Evolutionary conservation across 352 stramenopile species (phyloP).

Genomic region (Phytopythium cucurbitacearum): DNA sequence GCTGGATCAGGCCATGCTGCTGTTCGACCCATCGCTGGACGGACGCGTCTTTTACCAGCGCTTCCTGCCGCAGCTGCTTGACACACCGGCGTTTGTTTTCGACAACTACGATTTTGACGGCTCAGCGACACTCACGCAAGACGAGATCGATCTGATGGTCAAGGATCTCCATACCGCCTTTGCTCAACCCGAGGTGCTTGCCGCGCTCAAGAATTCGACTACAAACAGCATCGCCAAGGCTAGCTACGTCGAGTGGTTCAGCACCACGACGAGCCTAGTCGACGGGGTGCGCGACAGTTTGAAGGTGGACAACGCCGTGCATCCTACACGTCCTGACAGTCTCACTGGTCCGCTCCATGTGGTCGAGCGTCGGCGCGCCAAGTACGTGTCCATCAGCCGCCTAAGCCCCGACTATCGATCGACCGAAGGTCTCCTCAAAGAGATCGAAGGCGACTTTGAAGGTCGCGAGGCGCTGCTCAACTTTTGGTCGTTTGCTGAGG

Average conservation of each 20-base stretch:
- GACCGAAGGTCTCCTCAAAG: conserved; percentile 59
- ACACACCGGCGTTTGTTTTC: conserved; percentile 63
- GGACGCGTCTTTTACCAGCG: conserved; percentile 76
- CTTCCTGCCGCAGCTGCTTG: conserved; percentile 32
- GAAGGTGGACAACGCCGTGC: conserved; percentile 92
- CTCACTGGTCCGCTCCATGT: conserved; percentile 86
- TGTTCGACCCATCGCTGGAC: conserved; percentile 80
- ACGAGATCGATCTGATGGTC: conserved; percentile 64
- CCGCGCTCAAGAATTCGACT: conserved; percentile 28
- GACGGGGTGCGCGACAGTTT: conserved; percentile 44
- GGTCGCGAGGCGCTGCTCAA: conserved; percentile 63
- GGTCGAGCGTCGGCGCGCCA: conserved; percentile 88
- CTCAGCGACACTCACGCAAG: conserved; percentile 43
- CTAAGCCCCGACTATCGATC: conserved; percentile 90
- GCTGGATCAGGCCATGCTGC: conserved; percentile 56
- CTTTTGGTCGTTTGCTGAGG: conserved; percentile 65
- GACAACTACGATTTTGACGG: conserved; percentile 69
- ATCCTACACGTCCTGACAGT: conserved; percentile 89
- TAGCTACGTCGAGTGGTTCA: conserved; percentile 56
- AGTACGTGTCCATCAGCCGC: conserved; percentile 92
- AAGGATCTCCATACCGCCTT: conserved; percentile 57
- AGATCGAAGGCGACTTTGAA: conserved; percentile 84
- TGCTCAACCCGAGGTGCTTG: conserved; percentile 27
- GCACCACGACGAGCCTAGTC: conserved; percentile 57
- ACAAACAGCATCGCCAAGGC: conserved; percentile 39